These are phyloP conservation scores for Parastagonospora nodorum DNA, from an alignment of 2,329 filamentous ascomycete genomes.

Conservation along the genomic window DNA sequence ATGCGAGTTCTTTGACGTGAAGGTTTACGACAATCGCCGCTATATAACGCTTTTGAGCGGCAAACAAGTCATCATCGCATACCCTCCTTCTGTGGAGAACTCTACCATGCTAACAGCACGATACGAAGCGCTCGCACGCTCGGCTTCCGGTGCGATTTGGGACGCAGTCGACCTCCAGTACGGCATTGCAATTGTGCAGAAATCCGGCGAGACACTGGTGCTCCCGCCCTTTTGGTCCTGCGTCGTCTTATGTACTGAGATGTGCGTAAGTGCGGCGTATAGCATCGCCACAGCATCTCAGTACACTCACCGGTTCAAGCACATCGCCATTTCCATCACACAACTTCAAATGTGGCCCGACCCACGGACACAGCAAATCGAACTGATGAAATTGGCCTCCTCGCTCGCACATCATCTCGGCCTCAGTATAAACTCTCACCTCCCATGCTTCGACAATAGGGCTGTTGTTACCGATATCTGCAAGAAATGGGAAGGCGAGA, in stretches of 20 bases:
- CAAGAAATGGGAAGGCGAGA: too few relatives aligned
- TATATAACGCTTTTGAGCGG: constrained; percentile 13
- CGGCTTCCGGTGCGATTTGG: neutral
- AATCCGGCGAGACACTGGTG: constrained; percentile 7
- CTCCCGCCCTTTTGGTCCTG: constrained; percentile 16
- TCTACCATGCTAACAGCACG: constrained; percentile 1
- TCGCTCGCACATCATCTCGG: neutral
- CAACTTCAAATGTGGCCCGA: neutral
- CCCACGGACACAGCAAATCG: neutral
- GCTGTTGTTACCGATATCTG: too few relatives aligned
- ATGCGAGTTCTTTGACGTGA: constrained; percentile 11
- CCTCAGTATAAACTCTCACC: too few relatives aligned
- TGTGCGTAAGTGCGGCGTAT: neutral
- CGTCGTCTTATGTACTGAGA: constrained; percentile 4
- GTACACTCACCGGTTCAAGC: neutral
- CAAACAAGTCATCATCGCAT: constrained; percentile 13
- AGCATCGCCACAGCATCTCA: neutral
- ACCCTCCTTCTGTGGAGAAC: constrained; percentile 5
- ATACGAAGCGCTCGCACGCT: neutral
- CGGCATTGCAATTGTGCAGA: constrained; percentile 19
- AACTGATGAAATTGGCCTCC: neutral
- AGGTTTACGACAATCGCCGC: constrained; percentile 9
- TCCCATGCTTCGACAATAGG: too few relatives aligned
- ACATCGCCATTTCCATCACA: neutral
- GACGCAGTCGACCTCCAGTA: constrained; percentile 1